phyloP scores from a whole-genome alignment of 192 early-diverging fungal species.

The Coemansia sp. region DNA sequence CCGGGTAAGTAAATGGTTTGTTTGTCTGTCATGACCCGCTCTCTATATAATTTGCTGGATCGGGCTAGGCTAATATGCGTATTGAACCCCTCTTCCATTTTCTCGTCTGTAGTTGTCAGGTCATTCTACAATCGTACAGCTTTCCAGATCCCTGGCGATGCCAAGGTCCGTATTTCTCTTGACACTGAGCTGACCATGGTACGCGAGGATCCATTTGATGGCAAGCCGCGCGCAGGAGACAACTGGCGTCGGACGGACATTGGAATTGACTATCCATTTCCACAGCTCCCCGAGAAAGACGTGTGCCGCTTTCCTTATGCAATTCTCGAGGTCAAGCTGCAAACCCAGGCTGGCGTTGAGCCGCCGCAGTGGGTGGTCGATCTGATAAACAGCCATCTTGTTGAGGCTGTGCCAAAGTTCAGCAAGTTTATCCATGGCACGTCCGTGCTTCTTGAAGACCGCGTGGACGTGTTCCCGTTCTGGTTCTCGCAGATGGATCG shows the following conservation, averaged over 20 bases:
- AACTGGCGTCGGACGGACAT: constrained; percentile 94
- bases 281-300: constrained; percentile 75
- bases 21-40: no score
- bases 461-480: constrained; percentile 84
- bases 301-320: constrained; percentile 92
- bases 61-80: not conserved
- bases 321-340: constrained; percentile 95
- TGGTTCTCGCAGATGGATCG: constrained; percentile 96
- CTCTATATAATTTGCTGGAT: no score
- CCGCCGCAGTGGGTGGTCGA: constrained; percentile 94
- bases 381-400: constrained; percentile 84
- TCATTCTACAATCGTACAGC: constrained; percentile 97
- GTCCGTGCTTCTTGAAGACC: constrained; percentile 79
- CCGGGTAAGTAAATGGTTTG: not conserved
- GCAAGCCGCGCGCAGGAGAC: constrained; percentile 65
- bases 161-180: constrained; percentile 87
- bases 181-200: constrained; percentile 96
- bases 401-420: constrained; percentile 95
- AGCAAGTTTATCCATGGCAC: constrained; percentile 97
- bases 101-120: constrained; percentile 63
- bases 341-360: constrained; percentile 87
- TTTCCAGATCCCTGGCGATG: constrained; percentile 96
- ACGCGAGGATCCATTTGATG: constrained; percentile 84
- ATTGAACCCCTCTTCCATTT: not conserved
- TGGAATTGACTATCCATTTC: constrained; percentile 74